Evolutionary conservation across 345 rosid species (phyloP), one percentile per base, ranked within the genome.

Genomic region (Corchorus olitorius): DNA sequence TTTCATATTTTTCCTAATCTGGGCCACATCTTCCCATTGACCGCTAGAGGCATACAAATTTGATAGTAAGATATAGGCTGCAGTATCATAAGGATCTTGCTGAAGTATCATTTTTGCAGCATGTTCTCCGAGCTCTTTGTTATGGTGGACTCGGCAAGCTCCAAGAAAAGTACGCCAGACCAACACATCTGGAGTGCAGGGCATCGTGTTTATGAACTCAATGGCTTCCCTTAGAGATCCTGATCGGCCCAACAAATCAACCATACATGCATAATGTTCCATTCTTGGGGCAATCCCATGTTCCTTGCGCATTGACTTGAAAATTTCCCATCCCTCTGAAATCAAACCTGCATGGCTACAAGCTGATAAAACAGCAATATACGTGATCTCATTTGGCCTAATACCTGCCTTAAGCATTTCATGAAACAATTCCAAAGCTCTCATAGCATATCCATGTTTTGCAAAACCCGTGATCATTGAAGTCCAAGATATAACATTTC

Each of bases 231-330:
- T 12, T 33, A 89, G 89, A 13, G 75, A 82, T 19, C 95, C 92
- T 0, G 92, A 81, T 67, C 94, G 85, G 27, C 92, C 86, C 49
- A 91, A 70, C 73, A 93, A 84, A 86, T 93, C 97, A 74, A 91
- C 94, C 91, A 93, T 88, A 70, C 97, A 91, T 15, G 94, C 90
- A 75, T 93, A 89, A 60, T 91, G 97, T 68, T 91, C 96, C 90
- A 88, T 86, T 82, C 76, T 84, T 4, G 92, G 95, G 65, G 77
- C 84, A 81, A 93, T 83, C 27, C 90, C 84, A 17, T 91, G 88
- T 50, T 90, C 86, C 62, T 55, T 71, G 74, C 70, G 83, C 93
- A 91, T 93, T 69, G 87, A 89, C 49, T 83, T 76, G 78, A 88
- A 90, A 75, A 88, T 79, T 73, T 82, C 78, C 93, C 89, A 90